phyloP scores from a whole-genome alignment of 768 basidiomycete genomes.

The Tubosaeta brunneosetosa region DNA sequence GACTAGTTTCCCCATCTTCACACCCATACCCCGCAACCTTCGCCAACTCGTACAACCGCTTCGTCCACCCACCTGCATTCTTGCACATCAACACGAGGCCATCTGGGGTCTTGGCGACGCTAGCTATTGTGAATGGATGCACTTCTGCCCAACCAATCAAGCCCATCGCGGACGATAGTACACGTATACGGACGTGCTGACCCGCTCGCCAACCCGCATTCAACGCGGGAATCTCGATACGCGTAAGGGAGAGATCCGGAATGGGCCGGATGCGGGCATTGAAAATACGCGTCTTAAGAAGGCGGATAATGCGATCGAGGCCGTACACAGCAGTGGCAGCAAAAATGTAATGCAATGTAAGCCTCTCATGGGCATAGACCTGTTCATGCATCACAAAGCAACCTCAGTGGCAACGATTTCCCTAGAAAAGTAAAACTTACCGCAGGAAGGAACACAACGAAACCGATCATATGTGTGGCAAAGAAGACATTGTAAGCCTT shows the following conservation, averaged over 20 bases:
- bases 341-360: constrained; percentile 39
- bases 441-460: constrained; percentile 36
- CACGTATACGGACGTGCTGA: constrained; percentile 54
- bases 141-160: constrained; percentile 37
- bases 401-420: constrained; percentile 11
- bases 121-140: constrained; percentile 54
- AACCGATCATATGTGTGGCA: constrained; percentile 39
- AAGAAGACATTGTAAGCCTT: constrained; percentile 43
- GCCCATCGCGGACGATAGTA: constrained; percentile 39
- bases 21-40: constrained; percentile 33
- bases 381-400: constrained; percentile 5
- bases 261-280: constrained; percentile 43
- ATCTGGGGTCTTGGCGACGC: constrained; percentile 35
- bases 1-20: constrained; percentile 19
- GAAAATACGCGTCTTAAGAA: constrained; percentile 43
- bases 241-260: constrained; percentile 42
- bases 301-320: constrained; percentile 43
- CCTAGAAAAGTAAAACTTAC: constrained; percentile 17
- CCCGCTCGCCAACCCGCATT: constrained; percentile 55
- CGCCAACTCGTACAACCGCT: constrained; percentile 38
- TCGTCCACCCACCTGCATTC: constrained; percentile 48
- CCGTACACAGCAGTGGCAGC: constrained; percentile 38
- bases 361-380: constrained; percentile 22
- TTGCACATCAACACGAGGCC: constrained; percentile 51
- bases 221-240: constrained; percentile 42